A percentile compares a stretch with the other conserved stretches of the same genome.
These are phyloP conservation scores for Halophytophthora batemanensis DNA, from an alignment of 352 stramenopile genomes.

Conservation along the genomic window DNA sequence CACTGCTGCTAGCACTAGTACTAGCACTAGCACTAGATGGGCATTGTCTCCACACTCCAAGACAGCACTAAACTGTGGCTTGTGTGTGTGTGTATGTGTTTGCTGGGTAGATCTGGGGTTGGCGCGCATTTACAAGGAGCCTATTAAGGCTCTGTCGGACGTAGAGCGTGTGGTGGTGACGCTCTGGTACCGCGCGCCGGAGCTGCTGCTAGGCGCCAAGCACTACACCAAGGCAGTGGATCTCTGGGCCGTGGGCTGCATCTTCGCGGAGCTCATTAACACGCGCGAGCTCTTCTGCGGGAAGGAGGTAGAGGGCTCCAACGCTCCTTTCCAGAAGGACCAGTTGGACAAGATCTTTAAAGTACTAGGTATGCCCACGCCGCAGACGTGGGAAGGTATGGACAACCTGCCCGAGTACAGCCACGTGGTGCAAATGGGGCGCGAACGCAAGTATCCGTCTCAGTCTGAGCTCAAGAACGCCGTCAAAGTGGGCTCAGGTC, in stretches of 20 bases:
- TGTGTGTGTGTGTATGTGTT: background rate
- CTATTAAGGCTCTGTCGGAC: constrained; percentile 85
- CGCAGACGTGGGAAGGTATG: constrained; percentile 80
- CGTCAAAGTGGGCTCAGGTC: constrained; percentile 78
- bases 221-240: constrained; percentile 95
- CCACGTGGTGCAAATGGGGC: constrained; percentile 81
- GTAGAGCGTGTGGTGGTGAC: constrained; percentile 94
- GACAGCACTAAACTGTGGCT: background rate
- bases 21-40: too few relatives aligned
- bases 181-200: constrained; percentile 94
- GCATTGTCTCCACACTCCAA: too few relatives aligned
- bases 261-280: constrained; percentile 93
- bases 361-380: constrained; percentile 84
- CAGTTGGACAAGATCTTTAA: constrained; percentile 91
- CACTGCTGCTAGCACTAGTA: background rate
- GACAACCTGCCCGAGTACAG: constrained; percentile 82
- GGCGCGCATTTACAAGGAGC: constrained; percentile 86
- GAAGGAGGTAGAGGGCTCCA: constrained; percentile 85
- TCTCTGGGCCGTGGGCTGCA: constrained; percentile 95
- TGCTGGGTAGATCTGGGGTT: constrained; percentile 75
- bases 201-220: constrained; percentile 91
- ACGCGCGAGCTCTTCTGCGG: constrained; percentile 84
- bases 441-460: constrained; percentile 81
- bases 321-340: constrained; percentile 88
- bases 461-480: constrained; percentile 83